These are phyloP conservation scores for Moringa oleifera DNA, from an alignment of 345 rosid species.

Conservation along the genomic window DNA sequence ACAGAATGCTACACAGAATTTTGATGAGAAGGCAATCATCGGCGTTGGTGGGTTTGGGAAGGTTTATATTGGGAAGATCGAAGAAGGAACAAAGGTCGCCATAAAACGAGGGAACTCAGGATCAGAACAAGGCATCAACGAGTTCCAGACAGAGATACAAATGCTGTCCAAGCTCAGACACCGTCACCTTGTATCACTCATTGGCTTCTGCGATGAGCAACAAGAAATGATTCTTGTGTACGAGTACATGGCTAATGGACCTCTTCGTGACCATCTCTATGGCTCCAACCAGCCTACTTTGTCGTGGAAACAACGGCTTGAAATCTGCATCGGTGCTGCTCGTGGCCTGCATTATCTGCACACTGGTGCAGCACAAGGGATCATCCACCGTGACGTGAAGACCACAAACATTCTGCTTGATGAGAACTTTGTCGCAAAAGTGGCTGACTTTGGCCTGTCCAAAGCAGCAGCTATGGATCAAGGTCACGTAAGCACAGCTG, in stretches of 20 bases:
- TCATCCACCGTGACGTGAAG: constrained; percentile 85
- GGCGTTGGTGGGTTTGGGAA: constrained; percentile 93
- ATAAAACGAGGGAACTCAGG: constrained; percentile 67
- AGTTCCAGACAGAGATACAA: constrained; percentile 85
- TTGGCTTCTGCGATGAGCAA: constrained; percentile 74
- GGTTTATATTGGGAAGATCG: constrained; percentile 55
- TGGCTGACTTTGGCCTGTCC: constrained; percentile 76
- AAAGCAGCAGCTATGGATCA: constrained; percentile 67
- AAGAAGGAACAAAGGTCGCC: constrained; percentile 63
- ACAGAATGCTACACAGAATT: constrained; percentile 60
- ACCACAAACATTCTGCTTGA: constrained; percentile 84
- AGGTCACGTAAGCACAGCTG: constrained; percentile 79
- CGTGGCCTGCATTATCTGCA: constrained; percentile 84
- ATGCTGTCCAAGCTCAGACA: constrained; percentile 83
- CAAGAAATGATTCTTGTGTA: constrained; percentile 89
- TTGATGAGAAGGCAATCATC: constrained; percentile 59
- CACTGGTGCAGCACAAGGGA: constrained; percentile 66
- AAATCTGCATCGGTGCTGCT: constrained; percentile 79
- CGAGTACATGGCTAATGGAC: constrained; percentile 83
- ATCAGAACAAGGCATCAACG: constrained; percentile 76
- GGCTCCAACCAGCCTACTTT: constrained; percentile 45
- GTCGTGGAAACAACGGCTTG: constrained; percentile 81
- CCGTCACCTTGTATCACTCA: constrained; percentile 72
- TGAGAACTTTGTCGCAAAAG: constrained; percentile 71
- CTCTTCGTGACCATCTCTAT: constrained; percentile 74